Evolutionary conservation across 176 grass and related monocot genomes (phyloP), one percentile per base, ranked within the genome.

Genomic region (Aechmea fasciata): DNA sequence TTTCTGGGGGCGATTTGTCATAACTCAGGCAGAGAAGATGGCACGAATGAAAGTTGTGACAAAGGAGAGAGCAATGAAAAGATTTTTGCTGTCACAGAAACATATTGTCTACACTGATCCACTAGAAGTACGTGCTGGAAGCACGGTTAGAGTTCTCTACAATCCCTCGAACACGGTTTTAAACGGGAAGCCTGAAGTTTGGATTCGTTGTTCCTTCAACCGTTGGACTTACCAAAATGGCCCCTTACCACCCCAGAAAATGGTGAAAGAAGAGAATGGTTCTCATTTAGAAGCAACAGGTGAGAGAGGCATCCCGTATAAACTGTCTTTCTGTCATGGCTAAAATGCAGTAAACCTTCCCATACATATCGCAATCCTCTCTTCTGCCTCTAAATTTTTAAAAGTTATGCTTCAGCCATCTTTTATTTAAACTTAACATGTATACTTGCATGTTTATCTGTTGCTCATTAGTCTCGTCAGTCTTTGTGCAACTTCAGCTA

Each of bases 101-200:
- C 93, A 92, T 69, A 87, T 92, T 1, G 94, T 97, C 33, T 97
- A 92, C 55, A 90, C 94, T 0, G 94, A 97, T 49, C 94, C 94
- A 73, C 78, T 97, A 48, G 94, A 90, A 80, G 77, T 97, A 69
- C 73, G 59, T 57, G 89, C 89, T 71, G 94, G 94, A 76, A 81
- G 68, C 47, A 77, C 71, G 4, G 89, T 92, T 14, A 79, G 83
- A 17, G 84, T 97, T 67, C 77, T 97, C 10, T 97, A 97, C 74
- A 92, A 97, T 78, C 94, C 89, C 72, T 87, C 79, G 12, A 92
- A 90, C 75, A 97, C 94, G 12, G 81, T 97, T 67, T 80, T 97
- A 41, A 92, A 78, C 69, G 89, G 89, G 73, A 97, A 85, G 66
- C 78, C 76, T 54, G 86, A 97, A 69, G 79, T 90, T 79, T 97